phyloP scores from a whole-genome alignment of 2,329 filamentous ascomycete genomes.

The Emmonsiellopsis sp. region DNA sequence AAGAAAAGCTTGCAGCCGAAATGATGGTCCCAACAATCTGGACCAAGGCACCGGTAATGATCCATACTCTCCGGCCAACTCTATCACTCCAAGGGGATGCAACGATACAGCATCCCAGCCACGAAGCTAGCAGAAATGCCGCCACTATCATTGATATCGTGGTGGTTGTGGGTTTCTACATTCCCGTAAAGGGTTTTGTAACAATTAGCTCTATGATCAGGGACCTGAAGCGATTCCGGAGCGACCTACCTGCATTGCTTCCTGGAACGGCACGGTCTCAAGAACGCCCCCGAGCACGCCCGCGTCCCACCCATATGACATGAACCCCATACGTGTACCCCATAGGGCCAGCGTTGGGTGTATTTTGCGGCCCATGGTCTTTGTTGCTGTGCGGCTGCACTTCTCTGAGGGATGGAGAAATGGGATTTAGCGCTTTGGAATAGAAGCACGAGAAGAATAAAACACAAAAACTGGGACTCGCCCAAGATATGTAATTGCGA shows the following conservation, averaged over 20 bases:
- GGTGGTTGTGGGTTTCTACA: constrained; percentile 17
- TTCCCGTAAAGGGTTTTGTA: not conserved
- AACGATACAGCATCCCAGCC: constrained; percentile 20
- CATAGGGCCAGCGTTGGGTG: constrained; percentile 2
- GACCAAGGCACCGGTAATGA: constrained; percentile 17
- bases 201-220: not conserved
- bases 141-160: constrained; percentile 22
- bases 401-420: too few species aligned
- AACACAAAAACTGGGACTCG: too few species aligned
- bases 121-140: constrained; percentile 22
- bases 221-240: not conserved
- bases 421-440: too few species aligned
- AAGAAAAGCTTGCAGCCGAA: constrained; percentile 17
- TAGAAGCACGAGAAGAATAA: too few species aligned
- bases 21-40: constrained; percentile 24
- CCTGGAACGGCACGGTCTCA: constrained; percentile 20
- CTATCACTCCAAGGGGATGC: constrained; percentile 16
- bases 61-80: constrained; percentile 20
- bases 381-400: not conserved
- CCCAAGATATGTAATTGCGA: too few species aligned
- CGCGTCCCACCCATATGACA: constrained; percentile 28
- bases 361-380: constrained; percentile 1
- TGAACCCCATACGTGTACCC: constrained; percentile 20
- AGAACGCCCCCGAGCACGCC: constrained; percentile 27
- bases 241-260: constrained; percentile 19